Evolutionary conservation across 2,329 filamentous ascomycete genomes (phyloP), one percentile per base, ranked within the genome.

Genomic region (Bretziella fagacearum): DNA sequence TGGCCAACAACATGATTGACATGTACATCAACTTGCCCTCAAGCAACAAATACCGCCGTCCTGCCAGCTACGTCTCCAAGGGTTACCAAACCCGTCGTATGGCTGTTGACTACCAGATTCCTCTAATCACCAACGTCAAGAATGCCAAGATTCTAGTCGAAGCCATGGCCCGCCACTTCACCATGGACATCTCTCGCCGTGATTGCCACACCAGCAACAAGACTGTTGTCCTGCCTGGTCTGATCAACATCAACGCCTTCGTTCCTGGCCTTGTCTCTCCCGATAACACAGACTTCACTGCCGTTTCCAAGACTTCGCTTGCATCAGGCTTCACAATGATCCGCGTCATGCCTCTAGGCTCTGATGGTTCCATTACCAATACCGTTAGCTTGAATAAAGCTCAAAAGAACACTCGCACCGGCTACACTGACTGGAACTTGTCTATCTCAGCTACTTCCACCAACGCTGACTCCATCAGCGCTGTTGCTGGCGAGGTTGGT

Each of bases 11-110:
- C 67, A 79, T 91, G 63, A 98, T 98, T 57, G 89, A 96, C 62
- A 68, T 98, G 51, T 98, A 98, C 69, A 95, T 98, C 77, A 98
- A 98, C 64, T 65, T 98, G 64, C 91, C 91, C n/a, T 96, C 91
- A 10, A 94, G 77, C 74, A 98, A 98, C 70, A 84, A 87, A 63
- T 98, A 93, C 72, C 78, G 91, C 56, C 79, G 91, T 55, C 91
- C 91, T 26, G 91, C 91, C 57, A 98, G 86, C 69, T 98, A 96
- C 66, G 93, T 98, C 81, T 93, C 84, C 64, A 91, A 91, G 67
- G 91, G 91, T 51, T 98, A 98, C 67, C 81, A 84, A 59, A 96
- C 91, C 48, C 79, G 91, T 62, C 80, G 91, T 63, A 95, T 98
- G 87, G 91, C 91, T 29, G 91, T 98, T 35, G 91, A 95, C 64